Evolutionary conservation across 2,329 filamentous ascomycete genomes (phyloP), one percentile per base, ranked within the genome.

Genomic region (Epichloe hybrida): DNA sequence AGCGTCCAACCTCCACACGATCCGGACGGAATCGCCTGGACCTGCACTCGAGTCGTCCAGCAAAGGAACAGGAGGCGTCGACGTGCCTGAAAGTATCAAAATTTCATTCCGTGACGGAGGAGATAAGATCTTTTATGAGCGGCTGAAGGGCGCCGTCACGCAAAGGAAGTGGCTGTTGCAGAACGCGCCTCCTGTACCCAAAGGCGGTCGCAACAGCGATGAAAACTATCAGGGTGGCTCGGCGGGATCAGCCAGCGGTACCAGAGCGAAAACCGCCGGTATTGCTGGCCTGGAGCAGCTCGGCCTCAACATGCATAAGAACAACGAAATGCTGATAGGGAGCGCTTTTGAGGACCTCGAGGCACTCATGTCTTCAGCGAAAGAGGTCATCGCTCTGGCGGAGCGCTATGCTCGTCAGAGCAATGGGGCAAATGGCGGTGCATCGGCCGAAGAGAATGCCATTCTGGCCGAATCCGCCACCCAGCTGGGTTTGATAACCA

Each of bases 121-220:
- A 0, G 91, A 90, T 54, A 91, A 89, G 66, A 84, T 88, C 5
- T 95, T 98, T 56, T 82, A 86, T 57, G 93, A 97, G 59, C 79
- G 90, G 46, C 73, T 98, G 2, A 97, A 95, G 61, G 82, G 82
- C 6, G 86, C 89, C 8, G 79, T 97, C 66, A 83, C 89, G 2
- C 93, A 98, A 65, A 80, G 93, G 13, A 97, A 97, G 72, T 98
- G 93, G 93, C 76, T 98, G 3, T 75, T 96, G 0, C 86, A 93
- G 51, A 84, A 86, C 61, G 93, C 93, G 0, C 93, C 93, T 1
- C 89, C 91, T 0, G 81, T 93, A 17, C 93, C 93, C 1, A 84
- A 77, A 54, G 77, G 79, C 34, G 73, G 65, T 36, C 65, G 68
- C 5, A 52, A 54, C 38, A 56, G 61, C 5, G 66, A 68, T 31